Conservation (phyloP, 768 basidiomycete genomes). For the Neoboletus subvelutipes region DNA sequence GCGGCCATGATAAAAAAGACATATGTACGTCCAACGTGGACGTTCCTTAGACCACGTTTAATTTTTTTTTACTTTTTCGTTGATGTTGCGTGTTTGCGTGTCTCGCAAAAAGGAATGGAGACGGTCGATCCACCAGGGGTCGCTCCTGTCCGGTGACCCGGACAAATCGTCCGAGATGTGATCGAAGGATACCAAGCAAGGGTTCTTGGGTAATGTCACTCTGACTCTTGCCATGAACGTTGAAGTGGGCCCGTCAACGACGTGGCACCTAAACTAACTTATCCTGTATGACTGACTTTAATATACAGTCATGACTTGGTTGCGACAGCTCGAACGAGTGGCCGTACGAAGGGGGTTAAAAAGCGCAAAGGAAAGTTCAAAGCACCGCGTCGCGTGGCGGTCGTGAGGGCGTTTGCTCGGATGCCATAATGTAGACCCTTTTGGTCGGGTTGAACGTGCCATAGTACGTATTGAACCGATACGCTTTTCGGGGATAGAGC, state of each 20-base stretch:
- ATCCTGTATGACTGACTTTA: background rate
- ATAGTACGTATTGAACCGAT: slow-evolving; percentile 5
- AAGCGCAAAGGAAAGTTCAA: background rate
- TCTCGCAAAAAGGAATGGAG: background rate
- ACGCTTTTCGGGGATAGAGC: background rate
- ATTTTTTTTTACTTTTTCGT: background rate
- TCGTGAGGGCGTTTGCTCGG: background rate
- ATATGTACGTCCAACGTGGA: background rate
- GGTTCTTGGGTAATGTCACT: background rate
- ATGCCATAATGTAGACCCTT: background rate
- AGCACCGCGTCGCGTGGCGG: background rate
- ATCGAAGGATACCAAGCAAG: background rate
- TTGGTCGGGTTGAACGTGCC: background rate
- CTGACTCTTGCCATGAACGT: background rate
- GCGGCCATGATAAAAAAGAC: background rate
- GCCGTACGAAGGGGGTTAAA: background rate
- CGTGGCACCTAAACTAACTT: background rate
- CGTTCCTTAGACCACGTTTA: background rate
- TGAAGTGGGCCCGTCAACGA: background rate
- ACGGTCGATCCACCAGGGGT: background rate
- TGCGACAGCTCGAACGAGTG: background rate
- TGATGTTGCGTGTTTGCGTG: background rate
- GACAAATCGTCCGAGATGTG: slow-evolving; percentile 11
- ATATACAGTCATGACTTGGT: background rate
- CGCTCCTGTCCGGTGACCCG: background rate